Conservation (phyloP, 352 stramenopile species). For the Phytophthora macrochlamydospora region DNA sequence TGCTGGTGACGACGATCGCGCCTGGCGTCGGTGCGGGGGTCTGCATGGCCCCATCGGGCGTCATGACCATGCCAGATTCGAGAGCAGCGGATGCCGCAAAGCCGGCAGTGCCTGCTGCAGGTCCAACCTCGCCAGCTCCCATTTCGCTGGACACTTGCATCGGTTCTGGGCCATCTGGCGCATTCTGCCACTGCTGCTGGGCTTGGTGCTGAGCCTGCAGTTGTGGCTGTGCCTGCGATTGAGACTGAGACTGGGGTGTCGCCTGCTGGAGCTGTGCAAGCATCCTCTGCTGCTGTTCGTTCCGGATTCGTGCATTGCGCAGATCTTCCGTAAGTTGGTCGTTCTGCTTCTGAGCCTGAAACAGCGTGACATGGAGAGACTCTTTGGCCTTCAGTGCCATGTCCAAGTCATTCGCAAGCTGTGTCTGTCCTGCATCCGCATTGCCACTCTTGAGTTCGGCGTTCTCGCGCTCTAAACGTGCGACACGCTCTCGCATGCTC, state of each 20-base stretch:
- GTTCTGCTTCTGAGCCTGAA: conserved; percentile 80
- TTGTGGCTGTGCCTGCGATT: conserved; percentile 19
- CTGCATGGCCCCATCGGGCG: conserved; percentile 30
- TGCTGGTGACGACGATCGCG: conserved; percentile 40
- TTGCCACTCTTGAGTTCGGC: conserved; percentile 60
- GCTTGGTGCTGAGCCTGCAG: conserved; percentile 1
- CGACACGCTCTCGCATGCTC: conserved; percentile 61
- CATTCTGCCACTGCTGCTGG: conserved; percentile 28
- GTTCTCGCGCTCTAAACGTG: conserved; percentile 80
- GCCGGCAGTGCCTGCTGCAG: conserved; percentile 22
- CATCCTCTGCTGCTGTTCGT: conserved; percentile 35
- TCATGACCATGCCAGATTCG: conserved; percentile 32
- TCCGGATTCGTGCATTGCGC: conserved; percentile 41
- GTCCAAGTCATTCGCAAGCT: conserved; percentile 76
- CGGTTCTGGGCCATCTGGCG: conserved; percentile 35
- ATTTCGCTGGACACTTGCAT: conserved; percentile 52
- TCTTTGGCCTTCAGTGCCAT: conserved; percentile 80
- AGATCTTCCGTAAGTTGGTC: conserved; percentile 75
- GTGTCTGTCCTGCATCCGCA: conserved; percentile 49
- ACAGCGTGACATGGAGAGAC: conserved; percentile 62
- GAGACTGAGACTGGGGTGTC: conserved; percentile 13
- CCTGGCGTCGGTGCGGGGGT: conserved; percentile 23
- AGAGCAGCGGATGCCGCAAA: conserved; percentile 30
- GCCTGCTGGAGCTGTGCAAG: conserved; percentile 31
- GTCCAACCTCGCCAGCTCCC: conserved; percentile 9